Evolutionary conservation across 345 rosid genomes (phyloP).

Genomic region (Populus alba): DNA sequence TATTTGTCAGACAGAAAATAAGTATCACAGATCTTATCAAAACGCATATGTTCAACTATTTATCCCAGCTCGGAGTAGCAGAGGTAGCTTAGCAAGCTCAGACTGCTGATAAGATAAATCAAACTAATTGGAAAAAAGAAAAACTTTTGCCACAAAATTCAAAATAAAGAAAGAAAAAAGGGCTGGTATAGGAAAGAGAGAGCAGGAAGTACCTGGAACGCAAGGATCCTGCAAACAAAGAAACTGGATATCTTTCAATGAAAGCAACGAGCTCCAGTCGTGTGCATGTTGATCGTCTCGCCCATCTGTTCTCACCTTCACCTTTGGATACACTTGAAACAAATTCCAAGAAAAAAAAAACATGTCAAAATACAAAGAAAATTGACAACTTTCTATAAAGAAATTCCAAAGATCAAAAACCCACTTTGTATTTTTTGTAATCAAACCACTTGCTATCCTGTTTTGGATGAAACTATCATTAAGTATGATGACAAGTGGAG

Average conservation of each 20-base stretch:
- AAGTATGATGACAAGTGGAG: neutral
- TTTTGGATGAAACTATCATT: neutral
- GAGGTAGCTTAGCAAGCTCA: neutral
- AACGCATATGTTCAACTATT: neutral
- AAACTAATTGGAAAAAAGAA: neutral
- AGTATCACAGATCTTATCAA: neutral
- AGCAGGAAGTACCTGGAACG: constrained; percentile 36
- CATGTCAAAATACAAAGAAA: constrained; percentile 15
- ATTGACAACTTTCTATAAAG: neutral
- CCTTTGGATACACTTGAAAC: constrained; percentile 59
- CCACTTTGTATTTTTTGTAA: neutral
- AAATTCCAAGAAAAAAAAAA: neutral
- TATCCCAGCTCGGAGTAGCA: neutral
- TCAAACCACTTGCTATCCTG: neutral
- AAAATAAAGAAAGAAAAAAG: neutral
- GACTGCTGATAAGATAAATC: neutral
- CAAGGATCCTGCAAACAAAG: constrained; percentile 44
- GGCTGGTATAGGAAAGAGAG: neutral
- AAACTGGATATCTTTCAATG: constrained; percentile 48
- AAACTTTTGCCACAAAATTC: neutral
- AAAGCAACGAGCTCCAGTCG: constrained; percentile 37
- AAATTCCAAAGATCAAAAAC: constrained; percentile 13
- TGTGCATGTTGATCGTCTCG: constrained; percentile 24
- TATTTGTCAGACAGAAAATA: neutral
- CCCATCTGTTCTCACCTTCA: constrained; percentile 42